A percentile compares a stretch with the other conserved stretches of the same genome.
Evolutionary conservation across 2,329 filamentous ascomycete species (phyloP).

Genomic region (Cladosporium oxysporum): DNA sequence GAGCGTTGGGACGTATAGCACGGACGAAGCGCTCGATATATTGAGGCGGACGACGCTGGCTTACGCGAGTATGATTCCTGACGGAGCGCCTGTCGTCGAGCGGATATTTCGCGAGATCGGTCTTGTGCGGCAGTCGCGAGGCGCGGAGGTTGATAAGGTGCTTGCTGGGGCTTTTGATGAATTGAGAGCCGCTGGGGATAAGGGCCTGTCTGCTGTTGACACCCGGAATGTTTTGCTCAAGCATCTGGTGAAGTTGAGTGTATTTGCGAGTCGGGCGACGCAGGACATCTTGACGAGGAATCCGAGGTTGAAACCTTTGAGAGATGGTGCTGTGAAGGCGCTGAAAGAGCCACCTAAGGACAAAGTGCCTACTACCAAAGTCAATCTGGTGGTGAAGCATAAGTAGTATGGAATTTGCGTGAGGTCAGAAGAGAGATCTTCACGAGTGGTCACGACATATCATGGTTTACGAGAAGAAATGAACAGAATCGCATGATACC

Average conservation of each 20-base stretch:
- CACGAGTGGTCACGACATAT: neutral
- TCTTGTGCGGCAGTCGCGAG: conserved; percentile 30
- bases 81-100: conserved; percentile 31
- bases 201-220: conserved; percentile 26
- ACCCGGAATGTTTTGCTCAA: conserved; percentile 27
- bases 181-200: conserved; percentile 27
- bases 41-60: conserved; percentile 33
- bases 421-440: neutral
- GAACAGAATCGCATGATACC: neutral
- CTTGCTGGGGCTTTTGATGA: conserved; percentile 28
- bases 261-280: conserved; percentile 27
- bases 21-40: conserved; percentile 34
- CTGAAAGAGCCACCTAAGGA: conserved; percentile 23
- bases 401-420: conserved; percentile 12
- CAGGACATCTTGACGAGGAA: conserved; percentile 34
- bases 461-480: neutral
- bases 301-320: conserved; percentile 28
- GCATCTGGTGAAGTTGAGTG: conserved; percentile 30
- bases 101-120: conserved; percentile 31
- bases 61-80: conserved; percentile 32
- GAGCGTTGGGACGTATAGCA: conserved; percentile 33
- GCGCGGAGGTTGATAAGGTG: conserved; percentile 30
- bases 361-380: conserved; percentile 31
- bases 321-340: conserved; percentile 26
- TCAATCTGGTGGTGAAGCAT: conserved; percentile 32